Base-by-base conservation (phyloP, 169 alveolate genomes). In the Cryptosporidium viatorum region DNA sequence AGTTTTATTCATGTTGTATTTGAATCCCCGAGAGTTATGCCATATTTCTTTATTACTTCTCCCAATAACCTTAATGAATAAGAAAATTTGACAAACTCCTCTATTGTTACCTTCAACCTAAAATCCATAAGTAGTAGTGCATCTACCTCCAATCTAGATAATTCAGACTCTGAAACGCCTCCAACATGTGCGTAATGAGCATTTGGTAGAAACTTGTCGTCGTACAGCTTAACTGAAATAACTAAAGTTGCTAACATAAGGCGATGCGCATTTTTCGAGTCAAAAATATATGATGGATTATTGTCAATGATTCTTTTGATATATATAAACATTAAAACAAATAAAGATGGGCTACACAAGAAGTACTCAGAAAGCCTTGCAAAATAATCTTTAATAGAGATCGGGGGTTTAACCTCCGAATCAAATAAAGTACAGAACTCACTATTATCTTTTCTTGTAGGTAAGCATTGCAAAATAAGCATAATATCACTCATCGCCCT, bases 311-410 rank as follows among this genome's bases (percentile, higher is more conserved):
- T 59, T 26, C 89, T 69, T 62, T 60, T 65, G 2, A 80, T 80
- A 80, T 80, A 80, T 23, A 80, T 80, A 6, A 80, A 80, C 75
- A 65, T 62, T 39, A 80, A 23, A 18, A 80, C 52, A 43, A 62
- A 80, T 65, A 80, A 45, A 16, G 89, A 80, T 14, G 89, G 89
- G 37, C 89, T 80, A 41, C 89, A 80, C 45, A 80, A 23, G 35
- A 50, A 80, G 39, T 60, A 80, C 41, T 62, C 74, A 21, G 65
- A 41, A 35, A 80, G 65, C 39, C 89, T 59, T 59, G 35, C 18
- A 21, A 80, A 80, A 33, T 80, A 80, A 55, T 62, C 80, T 48
- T 39, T 80, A 37, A 62, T 65, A 26, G 89, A 59, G 21, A 80
- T 80, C 7, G 55, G 21, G 7, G 68, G 71, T 10, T 18, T 23